Base-by-base conservation (phyloP, 345 rosid species). In the Hibiscus mutabilis region DNA sequence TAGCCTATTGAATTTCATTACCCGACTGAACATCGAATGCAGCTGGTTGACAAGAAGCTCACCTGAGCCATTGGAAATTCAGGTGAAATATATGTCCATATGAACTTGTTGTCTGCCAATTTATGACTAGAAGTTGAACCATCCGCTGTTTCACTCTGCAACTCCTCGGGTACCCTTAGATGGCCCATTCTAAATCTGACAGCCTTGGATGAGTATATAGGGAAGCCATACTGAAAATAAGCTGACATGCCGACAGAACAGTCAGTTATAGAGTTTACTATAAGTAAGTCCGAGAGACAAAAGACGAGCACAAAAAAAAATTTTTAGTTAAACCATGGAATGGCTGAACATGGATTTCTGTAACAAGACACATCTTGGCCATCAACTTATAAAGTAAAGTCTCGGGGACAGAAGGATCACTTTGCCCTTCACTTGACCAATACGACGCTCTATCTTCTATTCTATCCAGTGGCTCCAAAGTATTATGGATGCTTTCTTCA, bases 351-450 rank as follows among this genome's bases (percentile, higher is more conserved):
- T 74, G 76, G 65, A 83, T 74, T 71, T 80, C 84, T 2, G 84
- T 73, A 51, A 80, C 42, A 0, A 83, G 73, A 70, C 84, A 80
- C 24, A 83, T 21, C 37, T 80, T 76, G 18, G 82, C 52, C 47
- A 33, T 69, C 77, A 83, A 55, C 82, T 63, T 80, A 66, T 80
- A 83, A 35, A 76, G 33, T 14, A 83, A 64, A 18, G 74, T 73
- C 78, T 83, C 86, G 6, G 84, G 77, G 35, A 74, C 58, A 42
- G 51, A 3, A 11, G 77, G 75, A 35, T 78, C 71, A 14, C 70
- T 64, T 71, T 76, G 73, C 65, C 84, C 86, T 71, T 76, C 15
- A 69, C 86, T 80, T 9, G 86, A 83, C 86, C 86, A 83, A 63
- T 83, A 83, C 2, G 80, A 78, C 14, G 82, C 79, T 73, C 64